Percentiles rank a stretch among this genome's conserved stretches.
Evolutionary conservation across 2,329 filamentous ascomycete species (phyloP).

Genomic region (Neonectria sp.): DNA sequence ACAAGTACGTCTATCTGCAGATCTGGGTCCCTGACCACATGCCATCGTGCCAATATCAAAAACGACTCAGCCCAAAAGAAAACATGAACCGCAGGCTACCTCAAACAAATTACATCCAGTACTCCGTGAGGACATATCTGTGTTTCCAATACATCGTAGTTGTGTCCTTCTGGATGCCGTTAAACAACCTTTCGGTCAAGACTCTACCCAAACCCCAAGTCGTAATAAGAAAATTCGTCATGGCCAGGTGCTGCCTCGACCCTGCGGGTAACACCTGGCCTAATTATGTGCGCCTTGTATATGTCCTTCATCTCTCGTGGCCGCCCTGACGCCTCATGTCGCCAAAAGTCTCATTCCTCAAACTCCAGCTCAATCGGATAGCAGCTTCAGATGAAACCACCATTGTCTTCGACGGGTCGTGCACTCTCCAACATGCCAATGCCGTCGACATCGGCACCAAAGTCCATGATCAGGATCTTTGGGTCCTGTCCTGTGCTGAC

Average conservation of each 20-base stretch:
- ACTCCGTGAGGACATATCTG: conserved; percentile 42
- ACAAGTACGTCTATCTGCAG: conserved; percentile 20
- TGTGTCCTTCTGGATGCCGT: conserved; percentile 34
- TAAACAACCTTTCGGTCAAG: conserved; percentile 21
- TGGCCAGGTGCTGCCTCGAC: conserved; percentile 16
- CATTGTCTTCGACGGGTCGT: conserved; percentile 32
- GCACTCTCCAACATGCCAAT: conserved; percentile 71
- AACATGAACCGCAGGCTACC: conserved; percentile 24
- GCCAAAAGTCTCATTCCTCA: conserved; percentile 10
- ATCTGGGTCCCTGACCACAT: conserved; percentile 26
- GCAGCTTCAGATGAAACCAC: conserved; percentile 47
- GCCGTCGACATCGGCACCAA: conserved; percentile 75
- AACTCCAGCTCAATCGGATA: conserved; percentile 1
- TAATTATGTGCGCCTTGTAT: conserved; percentile 26
- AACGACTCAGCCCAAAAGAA: conserved; percentile 18
- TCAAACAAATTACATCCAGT: conserved; percentile 34
- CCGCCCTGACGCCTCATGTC: conserved; percentile 8
- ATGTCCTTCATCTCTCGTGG: conserved; percentile 25
- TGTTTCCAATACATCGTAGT: conserved; percentile 35
- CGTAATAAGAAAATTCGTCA: conserved; percentile 40
- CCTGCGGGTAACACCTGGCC: conserved; percentile 24
- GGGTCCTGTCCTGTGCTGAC: conserved; percentile 96
- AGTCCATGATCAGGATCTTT: conserved; percentile 94
- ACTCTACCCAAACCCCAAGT: conserved; percentile 41
- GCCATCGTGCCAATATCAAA: conserved; percentile 28